These are phyloP conservation scores for Aegilops tauschii DNA, from an alignment of 176 grass and related monocot species.

Conservation along the genomic window DNA sequence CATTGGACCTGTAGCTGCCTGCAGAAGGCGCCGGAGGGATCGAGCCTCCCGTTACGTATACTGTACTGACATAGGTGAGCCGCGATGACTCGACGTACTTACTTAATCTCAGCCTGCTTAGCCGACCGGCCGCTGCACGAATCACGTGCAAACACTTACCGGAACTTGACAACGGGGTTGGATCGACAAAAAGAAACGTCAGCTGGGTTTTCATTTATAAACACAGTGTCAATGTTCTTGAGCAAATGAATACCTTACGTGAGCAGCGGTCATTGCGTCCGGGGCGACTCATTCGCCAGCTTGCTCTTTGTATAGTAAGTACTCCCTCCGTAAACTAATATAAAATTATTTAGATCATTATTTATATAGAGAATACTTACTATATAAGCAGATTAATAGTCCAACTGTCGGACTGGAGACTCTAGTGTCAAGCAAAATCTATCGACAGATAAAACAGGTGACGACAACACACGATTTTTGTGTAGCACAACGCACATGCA, in stretches of 20 bases:
- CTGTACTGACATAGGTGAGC: not conserved
- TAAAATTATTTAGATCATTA: too few species aligned
- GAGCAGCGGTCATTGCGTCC: too few species aligned
- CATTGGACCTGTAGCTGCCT: not conserved
- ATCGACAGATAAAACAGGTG: not conserved
- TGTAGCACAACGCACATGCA: not conserved
- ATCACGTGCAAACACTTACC: not conserved
- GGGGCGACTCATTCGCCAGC: too few species aligned
- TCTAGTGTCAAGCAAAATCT: not conserved
- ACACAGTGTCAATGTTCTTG: too few species aligned
- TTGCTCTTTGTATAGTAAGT: too few species aligned
- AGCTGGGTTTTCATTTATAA: not conserved
- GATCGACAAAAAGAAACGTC: not conserved
- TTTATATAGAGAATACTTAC: too few species aligned
- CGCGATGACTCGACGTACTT: slow-evolving; percentile 9
- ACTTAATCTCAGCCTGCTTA: not conserved
- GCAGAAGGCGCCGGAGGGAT: not conserved
- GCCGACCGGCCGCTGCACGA: slow-evolving; percentile 5
- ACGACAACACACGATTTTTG: not conserved
- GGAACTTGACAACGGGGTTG: not conserved
- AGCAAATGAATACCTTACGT: too few species aligned
- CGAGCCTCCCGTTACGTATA: not conserved
- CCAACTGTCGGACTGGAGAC: not conserved
- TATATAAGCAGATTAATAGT: too few species aligned
- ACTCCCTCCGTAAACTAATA: too few species aligned